Conservation (phyloP, 768 basidiomycete species). For the Rhodotorula diobovata region DNA sequence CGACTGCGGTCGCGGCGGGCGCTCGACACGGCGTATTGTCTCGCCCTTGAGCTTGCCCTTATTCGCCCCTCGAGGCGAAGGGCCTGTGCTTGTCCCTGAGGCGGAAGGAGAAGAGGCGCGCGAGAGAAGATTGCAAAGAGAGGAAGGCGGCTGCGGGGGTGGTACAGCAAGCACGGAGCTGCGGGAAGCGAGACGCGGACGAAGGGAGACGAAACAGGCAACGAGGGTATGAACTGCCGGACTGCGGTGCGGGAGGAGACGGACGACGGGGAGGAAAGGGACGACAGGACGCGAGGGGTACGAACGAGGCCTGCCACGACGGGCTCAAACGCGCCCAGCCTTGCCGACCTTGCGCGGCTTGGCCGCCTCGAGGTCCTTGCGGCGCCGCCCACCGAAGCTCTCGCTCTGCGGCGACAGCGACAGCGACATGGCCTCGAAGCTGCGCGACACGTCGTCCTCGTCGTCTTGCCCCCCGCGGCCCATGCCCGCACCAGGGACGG, state of each 20-base stretch:
- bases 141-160: background rate
- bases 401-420: constrained; percentile 21
- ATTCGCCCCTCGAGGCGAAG: background rate
- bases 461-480: constrained; percentile 13
- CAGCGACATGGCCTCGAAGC: constrained; percentile 41
- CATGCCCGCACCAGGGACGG: constrained; percentile 16
- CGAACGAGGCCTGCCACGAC: background rate
- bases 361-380: background rate
- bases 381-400: constrained; percentile 30
- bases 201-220: background rate
- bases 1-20: too few relatives aligned
- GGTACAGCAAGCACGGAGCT: background rate
- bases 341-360: background rate
- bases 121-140: background rate
- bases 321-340: background rate
- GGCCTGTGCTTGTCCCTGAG: background rate
- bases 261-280: too few relatives aligned
- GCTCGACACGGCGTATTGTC: too few relatives aligned
- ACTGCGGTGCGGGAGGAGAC: too few relatives aligned
- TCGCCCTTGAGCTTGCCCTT: too few relatives aligned
- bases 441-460: constrained; percentile 37
- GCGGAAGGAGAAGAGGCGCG: too few relatives aligned
- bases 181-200: too few relatives aligned
- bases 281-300: background rate
- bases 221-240: background rate